These are phyloP conservation scores for Thuja plicata DNA, from an alignment of 83 land plant genomes.

Conservation along the genomic window DNA sequence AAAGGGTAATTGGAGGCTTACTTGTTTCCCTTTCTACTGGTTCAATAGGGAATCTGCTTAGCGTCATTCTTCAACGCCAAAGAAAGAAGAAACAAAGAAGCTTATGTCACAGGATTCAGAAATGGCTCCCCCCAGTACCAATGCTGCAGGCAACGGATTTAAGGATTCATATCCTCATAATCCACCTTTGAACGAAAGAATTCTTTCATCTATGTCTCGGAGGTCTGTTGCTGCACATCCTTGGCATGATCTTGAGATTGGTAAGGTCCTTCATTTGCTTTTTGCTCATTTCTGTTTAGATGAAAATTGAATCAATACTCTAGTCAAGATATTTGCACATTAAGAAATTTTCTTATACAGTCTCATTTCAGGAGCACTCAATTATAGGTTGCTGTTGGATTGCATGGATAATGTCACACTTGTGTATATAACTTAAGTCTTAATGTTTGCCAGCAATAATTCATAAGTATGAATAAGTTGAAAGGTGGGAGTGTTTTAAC, in stretches of 20 bases:
- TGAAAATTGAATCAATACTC: neutral
- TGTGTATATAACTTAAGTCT: too few species aligned
- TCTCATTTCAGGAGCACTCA: neutral
- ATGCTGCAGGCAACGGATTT: neutral
- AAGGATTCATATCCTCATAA: neutral
- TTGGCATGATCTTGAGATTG: constrained; percentile 75
- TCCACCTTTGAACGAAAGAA: constrained; percentile 55
- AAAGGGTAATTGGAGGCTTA: too few species aligned
- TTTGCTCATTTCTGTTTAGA: neutral
- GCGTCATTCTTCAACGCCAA: neutral
- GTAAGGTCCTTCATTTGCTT: constrained; percentile 16
- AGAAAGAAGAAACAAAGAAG: neutral
- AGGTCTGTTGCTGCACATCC: constrained; percentile 75
- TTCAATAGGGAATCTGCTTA: neutral
- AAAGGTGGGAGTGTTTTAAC: neutral
- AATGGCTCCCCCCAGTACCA: neutral
- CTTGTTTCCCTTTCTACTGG: too few species aligned
- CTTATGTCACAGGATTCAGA: neutral
- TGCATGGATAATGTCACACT: neutral
- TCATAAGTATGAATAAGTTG: neutral
- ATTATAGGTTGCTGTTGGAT: neutral
- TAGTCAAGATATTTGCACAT: neutral
- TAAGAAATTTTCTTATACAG: neutral
- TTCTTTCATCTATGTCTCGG: constrained; percentile 56
- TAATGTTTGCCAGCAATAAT: neutral